These are phyloP conservation scores for Colletotrichum trifolii DNA, from an alignment of 2,329 filamentous ascomycete species.

Conservation along the genomic window DNA sequence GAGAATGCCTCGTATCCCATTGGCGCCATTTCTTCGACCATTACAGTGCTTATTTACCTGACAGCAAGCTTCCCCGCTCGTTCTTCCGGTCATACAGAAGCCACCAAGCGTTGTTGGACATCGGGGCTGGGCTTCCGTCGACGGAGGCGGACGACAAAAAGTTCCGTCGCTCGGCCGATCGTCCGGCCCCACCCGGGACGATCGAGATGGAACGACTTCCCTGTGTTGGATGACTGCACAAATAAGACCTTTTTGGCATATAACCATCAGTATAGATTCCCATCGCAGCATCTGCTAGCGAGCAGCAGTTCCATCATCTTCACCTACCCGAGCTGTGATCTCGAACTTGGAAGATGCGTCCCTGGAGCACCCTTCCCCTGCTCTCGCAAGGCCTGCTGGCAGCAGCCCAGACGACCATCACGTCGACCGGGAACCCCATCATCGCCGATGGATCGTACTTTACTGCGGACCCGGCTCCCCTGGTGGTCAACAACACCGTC, in stretches of 20 bases:
- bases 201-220: no score
- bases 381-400: constrained; percentile 7
- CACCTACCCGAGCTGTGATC: no score
- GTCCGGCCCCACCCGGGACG: no score
- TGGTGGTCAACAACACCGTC: constrained; percentile 48
- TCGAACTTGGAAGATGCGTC: not conserved
- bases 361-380: not conserved
- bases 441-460: constrained; percentile 50
- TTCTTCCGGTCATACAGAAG: constrained; percentile 3
- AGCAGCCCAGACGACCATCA: constrained; percentile 39
- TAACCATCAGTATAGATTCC: no score
- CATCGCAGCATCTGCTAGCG: no score
- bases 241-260: no score
- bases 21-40: constrained; percentile 5
- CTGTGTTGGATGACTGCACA: no score
- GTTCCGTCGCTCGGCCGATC: not conserved
- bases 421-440: constrained; percentile 49
- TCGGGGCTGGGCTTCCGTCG: constrained; percentile 1
- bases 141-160: not conserved
- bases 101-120: constrained; percentile 11
- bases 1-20: not conserved
- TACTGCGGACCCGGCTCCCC: constrained; percentile 51
- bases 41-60: not conserved
- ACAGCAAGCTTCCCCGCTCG: not conserved
- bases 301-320: not conserved